Base-by-base conservation (phyloP, 179 eudicot species). In the Beta macrorhiza region DNA sequence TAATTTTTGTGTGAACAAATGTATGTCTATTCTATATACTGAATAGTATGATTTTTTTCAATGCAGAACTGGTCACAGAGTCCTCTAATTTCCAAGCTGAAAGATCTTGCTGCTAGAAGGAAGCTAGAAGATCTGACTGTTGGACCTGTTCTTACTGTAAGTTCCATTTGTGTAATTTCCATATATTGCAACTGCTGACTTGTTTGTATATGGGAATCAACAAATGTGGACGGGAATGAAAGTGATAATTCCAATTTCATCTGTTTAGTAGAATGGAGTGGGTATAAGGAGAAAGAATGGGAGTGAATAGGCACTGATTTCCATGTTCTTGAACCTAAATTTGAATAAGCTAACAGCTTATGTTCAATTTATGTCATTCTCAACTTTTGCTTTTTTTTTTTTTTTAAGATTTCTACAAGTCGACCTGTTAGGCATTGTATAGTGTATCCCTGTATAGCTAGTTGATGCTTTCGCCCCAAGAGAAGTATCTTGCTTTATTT, bases 101-200 rank as follows among this genome's bases (percentile, higher is more conserved):
- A 85, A 74, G 89, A 87, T 57, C 97, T 96, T 83, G 98, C 98
- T 68, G 87, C 87, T 25, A 92, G 97, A 82, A 91, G 98, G 88
- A 94, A 94, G 88, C 87, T 94, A 22, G 92, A 94, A 59, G 92
- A 94, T 86, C 84, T 94, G 73, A 94, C 99, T n/a, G 44, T 94
- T 79, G 98, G 98, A 74, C 98, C 98, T 63, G 97, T 96, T 82
- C 97, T 96, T 67, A 94, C 98, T 42, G 99, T 92, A 86, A 87
- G 94, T 80, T 81, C 65, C 47, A 19, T 79, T 32, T 25, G 19
- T 53, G 29, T 20, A 20, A 14, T 51, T 19, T 75, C 32, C 32
- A 7, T 71, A 58, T 74, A 8, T 17, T 68, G 79, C 69, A 25
- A 22, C 71, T 67, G 51, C n/a, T 20, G n/a, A 19, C 15, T 37